Percentiles rank a stretch among this genome's conserved stretches.
Evolutionary conservation across 805 yeast genomes (phyloP).

Genomic region (Metschnikowia similis): DNA sequence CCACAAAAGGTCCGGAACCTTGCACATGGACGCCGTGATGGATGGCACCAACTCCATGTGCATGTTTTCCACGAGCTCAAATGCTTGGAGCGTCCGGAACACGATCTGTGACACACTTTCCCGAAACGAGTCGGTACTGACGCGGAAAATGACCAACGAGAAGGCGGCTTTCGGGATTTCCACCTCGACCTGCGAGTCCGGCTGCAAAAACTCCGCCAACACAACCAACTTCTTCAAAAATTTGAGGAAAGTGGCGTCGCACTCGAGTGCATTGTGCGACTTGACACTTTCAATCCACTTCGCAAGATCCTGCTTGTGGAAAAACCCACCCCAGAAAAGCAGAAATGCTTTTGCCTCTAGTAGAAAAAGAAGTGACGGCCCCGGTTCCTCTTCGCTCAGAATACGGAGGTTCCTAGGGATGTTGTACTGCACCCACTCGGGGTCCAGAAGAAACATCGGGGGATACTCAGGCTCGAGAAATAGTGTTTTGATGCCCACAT

Average conservation of each 20-base stretch:
- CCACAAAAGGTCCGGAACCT: background rate
- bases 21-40: background rate
- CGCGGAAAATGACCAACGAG: background rate
- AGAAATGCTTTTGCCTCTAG: background rate
- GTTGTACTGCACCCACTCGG: background rate
- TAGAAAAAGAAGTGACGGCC: background rate
- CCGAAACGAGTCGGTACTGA: background rate
- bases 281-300: background rate
- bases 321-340: background rate
- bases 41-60: background rate
- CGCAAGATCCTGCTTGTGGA: constrained; percentile 1
- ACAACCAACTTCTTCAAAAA: background rate
- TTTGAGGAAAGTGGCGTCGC: background rate
- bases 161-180: background rate
- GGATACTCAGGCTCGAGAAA: background rate
- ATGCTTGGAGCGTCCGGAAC: background rate
- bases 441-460: background rate
- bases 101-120: background rate
- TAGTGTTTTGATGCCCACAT: background rate
- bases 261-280: background rate
- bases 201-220: constrained; percentile 1
- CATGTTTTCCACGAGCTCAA: background rate
- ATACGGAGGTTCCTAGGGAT: background rate
- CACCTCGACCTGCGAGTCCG: background rate
- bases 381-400: background rate